A percentile compares a stretch with the other conserved stretches of the same genome.
Conservation (phyloP, 139 green algal species). For the Pleodorina starrii region DNA sequence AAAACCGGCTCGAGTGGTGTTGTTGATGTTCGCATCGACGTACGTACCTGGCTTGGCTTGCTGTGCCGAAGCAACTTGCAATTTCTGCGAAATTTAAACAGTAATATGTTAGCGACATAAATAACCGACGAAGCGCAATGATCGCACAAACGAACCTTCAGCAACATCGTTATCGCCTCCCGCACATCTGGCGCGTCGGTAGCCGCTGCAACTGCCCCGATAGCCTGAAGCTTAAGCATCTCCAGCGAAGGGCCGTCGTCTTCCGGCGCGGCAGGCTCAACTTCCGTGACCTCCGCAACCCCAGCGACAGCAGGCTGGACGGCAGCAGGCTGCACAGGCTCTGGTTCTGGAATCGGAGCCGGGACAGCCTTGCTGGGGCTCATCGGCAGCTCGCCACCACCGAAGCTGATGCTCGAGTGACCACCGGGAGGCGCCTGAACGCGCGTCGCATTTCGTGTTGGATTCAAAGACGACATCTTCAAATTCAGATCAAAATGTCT, state of each 20-base stretch:
- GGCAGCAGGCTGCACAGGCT: background rate
- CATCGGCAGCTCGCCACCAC: background rate
- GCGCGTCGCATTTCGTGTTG: conserved; percentile 5
- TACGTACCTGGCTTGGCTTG: background rate
- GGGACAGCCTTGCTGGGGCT: conserved; percentile 10
- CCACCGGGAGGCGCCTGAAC: conserved; percentile 21
- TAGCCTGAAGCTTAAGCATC: conserved; percentile 24
- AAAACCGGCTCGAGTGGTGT: too few relatives aligned
- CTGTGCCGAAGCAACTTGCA: conserved; percentile 23
- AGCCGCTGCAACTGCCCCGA: background rate
- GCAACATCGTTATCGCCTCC: background rate
- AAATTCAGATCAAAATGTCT: too few relatives aligned
- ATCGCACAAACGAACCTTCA: background rate
- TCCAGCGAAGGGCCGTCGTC: conserved; percentile 27
- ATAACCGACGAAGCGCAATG: background rate
- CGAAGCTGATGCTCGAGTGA: background rate
- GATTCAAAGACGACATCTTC: background rate
- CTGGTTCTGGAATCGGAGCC: background rate
- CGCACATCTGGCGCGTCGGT: background rate
- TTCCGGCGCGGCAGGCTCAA: background rate
- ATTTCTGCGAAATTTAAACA: background rate
- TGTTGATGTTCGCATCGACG: too few relatives aligned
- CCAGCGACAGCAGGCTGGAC: background rate
- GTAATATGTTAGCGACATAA: background rate
- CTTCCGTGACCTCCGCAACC: background rate